Evolutionary conservation across 1,284 basidiomycete species (phyloP).

Genomic region (Apiotrichum mycotoxinovorans): DNA sequence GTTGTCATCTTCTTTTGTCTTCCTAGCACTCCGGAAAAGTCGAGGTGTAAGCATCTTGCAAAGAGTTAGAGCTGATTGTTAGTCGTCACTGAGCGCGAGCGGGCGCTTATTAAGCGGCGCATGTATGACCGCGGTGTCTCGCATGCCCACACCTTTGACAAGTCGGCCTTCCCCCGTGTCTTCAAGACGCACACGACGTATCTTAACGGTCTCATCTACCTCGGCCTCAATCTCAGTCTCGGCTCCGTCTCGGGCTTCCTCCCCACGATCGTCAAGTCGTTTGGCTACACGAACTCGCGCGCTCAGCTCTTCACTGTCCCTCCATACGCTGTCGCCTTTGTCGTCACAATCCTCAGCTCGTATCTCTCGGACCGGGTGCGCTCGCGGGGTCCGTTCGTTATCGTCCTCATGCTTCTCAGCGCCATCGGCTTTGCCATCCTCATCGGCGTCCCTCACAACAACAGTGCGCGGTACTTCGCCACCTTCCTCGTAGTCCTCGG

Average conservation of each 20-base stretch:
- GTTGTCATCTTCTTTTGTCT: constrained; percentile 61
- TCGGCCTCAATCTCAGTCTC: constrained; percentile 70
- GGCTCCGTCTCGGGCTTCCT: constrained; percentile 72
- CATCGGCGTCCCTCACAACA: constrained; percentile 25
- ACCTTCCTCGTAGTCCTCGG: constrained; percentile 37
- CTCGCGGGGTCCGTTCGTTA: constrained; percentile 24
- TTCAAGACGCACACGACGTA: constrained; percentile 8
- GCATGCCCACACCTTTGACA: constrained; percentile 7
- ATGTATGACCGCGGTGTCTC: constrained; percentile 9
- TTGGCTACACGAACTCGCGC: constrained; percentile 52
- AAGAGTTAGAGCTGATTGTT: background rate
- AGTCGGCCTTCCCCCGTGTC: constrained; percentile 5
- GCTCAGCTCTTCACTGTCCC: constrained; percentile 53
- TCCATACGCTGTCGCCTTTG: constrained; percentile 22
- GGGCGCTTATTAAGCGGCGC: background rate
- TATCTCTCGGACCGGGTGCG: constrained; percentile 14
- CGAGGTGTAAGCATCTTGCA: constrained; percentile 46
- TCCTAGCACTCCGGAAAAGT: constrained; percentile 71
- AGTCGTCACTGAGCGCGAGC: background rate
- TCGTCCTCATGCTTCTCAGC: constrained; percentile 37
- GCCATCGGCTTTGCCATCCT: constrained; percentile 43
- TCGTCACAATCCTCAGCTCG: constrained; percentile 12
- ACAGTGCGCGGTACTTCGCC: constrained; percentile 37
- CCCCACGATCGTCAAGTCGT: constrained; percentile 67
- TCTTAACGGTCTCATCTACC: constrained; percentile 40